Percentiles rank a stretch among this genome's conserved stretches.
Conservation (phyloP, 2,329 filamentous ascomycete genomes). For the Ceratocystis diversiconidia region DNA sequence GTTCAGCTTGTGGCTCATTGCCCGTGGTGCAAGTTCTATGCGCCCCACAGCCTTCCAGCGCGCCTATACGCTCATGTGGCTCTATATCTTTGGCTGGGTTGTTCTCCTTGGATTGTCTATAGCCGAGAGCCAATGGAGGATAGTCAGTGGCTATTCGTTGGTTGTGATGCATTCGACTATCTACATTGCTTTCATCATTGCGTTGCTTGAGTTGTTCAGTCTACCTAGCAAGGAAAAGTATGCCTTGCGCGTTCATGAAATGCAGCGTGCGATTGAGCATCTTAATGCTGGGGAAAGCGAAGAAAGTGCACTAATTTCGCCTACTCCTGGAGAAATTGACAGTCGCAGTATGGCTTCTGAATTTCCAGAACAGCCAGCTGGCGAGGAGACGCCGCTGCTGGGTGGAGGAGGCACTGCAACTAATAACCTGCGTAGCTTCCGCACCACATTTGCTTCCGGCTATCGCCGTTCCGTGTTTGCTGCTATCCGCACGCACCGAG, state of each 20-base stretch:
- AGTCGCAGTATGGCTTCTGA: constrained; percentile 14
- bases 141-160: constrained; percentile 66
- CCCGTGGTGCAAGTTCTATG: constrained; percentile 61
- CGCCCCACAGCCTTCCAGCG: constrained; percentile 78
- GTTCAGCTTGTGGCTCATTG: constrained; percentile 67
- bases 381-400: constrained; percentile 39
- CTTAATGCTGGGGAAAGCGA: constrained; percentile 13
- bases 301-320: constrained; percentile 17
- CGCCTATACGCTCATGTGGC: constrained; percentile 68
- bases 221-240: constrained; percentile 59
- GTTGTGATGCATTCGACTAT: constrained; percentile 65
- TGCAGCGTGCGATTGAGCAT: constrained; percentile 21
- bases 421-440: constrained; percentile 22
- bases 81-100: constrained; percentile 62
- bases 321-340: constrained; percentile 25
- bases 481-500: constrained; percentile 25
- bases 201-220: constrained; percentile 66
- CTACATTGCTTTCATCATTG: constrained; percentile 60
- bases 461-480: constrained; percentile 37
- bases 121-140: constrained; percentile 56
- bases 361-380: constrained; percentile 9
- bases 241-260: constrained; percentile 41
- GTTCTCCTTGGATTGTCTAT: constrained; percentile 59
- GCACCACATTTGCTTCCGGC: constrained; percentile 40
- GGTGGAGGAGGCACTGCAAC: constrained; percentile 20